phyloP scores from a whole-genome alignment of 192 early-diverging fungal species.

The Umbelopsis vinacea region DNA sequence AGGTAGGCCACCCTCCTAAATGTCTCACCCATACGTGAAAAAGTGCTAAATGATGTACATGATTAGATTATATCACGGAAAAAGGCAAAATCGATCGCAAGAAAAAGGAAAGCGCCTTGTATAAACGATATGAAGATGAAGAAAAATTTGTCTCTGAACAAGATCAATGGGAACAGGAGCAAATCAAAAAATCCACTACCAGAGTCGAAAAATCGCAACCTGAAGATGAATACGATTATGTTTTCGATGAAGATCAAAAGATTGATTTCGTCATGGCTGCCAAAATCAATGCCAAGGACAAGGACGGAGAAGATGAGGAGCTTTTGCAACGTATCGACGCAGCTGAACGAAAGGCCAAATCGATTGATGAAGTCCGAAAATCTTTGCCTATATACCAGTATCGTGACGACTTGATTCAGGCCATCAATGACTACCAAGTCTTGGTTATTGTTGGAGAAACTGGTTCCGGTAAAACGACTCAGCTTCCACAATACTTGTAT shows the following conservation, averaged over 20 bases:
- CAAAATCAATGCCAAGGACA: conserved; percentile 59
- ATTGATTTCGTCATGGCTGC: conserved; percentile 90
- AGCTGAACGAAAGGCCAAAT: conserved; percentile 66
- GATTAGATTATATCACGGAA: conserved; percentile 91
- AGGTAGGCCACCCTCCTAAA: conserved; percentile 25
- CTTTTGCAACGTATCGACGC: conserved; percentile 57
- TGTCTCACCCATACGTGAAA: neutral
- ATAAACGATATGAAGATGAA: conserved; percentile 88
- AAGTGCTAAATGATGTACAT: conserved; percentile 2
- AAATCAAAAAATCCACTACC: conserved; percentile 66
- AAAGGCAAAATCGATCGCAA: conserved; percentile 97
- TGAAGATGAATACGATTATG: conserved; percentile 86
- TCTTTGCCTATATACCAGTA: conserved; percentile 93
- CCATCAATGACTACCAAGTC: conserved; percentile 84
- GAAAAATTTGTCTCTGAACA: conserved; percentile 83
- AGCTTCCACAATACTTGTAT: conserved; percentile 94
- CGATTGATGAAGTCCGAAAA: conserved; percentile 76
- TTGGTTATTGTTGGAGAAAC: conserved; percentile 98
- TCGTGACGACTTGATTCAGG: conserved; percentile 81
- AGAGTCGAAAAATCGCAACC: conserved; percentile 53
- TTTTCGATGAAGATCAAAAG: conserved; percentile 86
- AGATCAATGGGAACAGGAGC: conserved; percentile 91
- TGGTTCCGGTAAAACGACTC: conserved; percentile 98
- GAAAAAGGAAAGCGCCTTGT: conserved; percentile 87
- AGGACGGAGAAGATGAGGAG: conserved; percentile 57